Evolutionary conservation across 2,329 filamentous ascomycete species (phyloP), one percentile per base, ranked within the genome.

Genomic region (Botrytis elliptica): DNA sequence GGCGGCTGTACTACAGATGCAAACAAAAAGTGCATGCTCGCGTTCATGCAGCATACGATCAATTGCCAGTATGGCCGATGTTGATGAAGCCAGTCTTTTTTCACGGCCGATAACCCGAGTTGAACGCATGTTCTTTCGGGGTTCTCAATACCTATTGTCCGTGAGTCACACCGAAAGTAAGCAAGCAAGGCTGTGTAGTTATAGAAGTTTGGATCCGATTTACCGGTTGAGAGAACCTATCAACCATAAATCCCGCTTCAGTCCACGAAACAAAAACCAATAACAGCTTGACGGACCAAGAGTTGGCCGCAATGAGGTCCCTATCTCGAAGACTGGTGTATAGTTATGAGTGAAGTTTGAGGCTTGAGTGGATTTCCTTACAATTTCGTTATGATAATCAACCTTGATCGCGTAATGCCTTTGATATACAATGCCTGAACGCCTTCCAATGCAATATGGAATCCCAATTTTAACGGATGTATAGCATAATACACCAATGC

Each of bases 341-440:
- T 68, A n/a, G 42, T 57, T 36, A 57, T 68, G 66, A 68, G 49
- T 40, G 66, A 68, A 10, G 18, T 68, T 46, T 68, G 38, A 42
- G n/a, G 64, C 16, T 33, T 42, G 49, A 68, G n/a, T 40, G 38
- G 36, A 33, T 57, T 67, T 33, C 49, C 66, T 57, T 42, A 42
- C 66, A 57, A 57, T 68, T 25, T 38, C 36, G 38, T 68, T 42
- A 49, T 42, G 66, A 57, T 68, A 57, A 68, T 68, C 66, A 68
- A 18, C 38, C 49, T 29, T 68, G 46, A 49, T 38, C 25, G 49
- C 38, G 29, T 33, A 57, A 68, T 57, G 49, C 36, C 18, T 25
- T 42, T 57, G 66, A 42, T 57, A 40, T 33, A 68, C 49, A 68
- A 22, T 29, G 18, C 18, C 49, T 42, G 49, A 55, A 57, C 68